Percentiles rank a stretch among this genome's conserved stretches.
These are phyloP conservation scores for Murraya paniculata DNA, from an alignment of 345 rosid species.

Conservation along the genomic window DNA sequence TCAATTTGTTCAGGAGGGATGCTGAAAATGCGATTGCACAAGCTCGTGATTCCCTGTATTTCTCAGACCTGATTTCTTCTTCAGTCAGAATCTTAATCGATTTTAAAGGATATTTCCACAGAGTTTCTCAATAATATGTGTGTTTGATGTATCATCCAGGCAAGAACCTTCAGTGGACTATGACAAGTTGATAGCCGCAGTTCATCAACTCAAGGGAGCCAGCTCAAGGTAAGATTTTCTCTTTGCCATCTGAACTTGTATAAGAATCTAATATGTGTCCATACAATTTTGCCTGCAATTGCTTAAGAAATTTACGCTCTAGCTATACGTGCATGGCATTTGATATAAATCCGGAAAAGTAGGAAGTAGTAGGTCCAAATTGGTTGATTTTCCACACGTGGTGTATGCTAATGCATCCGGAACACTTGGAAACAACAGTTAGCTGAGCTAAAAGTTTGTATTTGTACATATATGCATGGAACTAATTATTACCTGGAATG, in stretches of 20 bases:
- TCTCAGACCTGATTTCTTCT: not conserved
- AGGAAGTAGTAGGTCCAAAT: not conserved
- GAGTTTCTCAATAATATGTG: not conserved
- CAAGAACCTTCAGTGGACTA: conserved; percentile 20
- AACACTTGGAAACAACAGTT: not conserved
- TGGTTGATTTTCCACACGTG: not conserved
- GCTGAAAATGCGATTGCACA: conserved; percentile 18
- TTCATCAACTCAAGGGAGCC: conserved; percentile 22
- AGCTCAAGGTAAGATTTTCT: conserved; percentile 8
- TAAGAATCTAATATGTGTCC: not conserved
- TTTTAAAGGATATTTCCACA: not conserved
- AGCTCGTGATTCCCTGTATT: conserved; percentile 14
- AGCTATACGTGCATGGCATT: not conserved
- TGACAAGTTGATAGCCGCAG: not conserved
- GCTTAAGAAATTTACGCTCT: not conserved
- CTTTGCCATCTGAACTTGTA: not conserved
- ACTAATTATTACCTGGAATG: not conserved
- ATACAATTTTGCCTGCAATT: not conserved
- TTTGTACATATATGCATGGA: not conserved
- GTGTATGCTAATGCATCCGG: not conserved
- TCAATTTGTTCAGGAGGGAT: conserved; percentile 15
- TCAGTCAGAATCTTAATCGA: not conserved
- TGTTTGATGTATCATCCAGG: conserved; percentile 18
- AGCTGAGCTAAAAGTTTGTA: not conserved
- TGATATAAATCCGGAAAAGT: not conserved